Conservation (phyloP, 768 basidiomycete species). For the Hortiboletus flavorubellus region DNA sequence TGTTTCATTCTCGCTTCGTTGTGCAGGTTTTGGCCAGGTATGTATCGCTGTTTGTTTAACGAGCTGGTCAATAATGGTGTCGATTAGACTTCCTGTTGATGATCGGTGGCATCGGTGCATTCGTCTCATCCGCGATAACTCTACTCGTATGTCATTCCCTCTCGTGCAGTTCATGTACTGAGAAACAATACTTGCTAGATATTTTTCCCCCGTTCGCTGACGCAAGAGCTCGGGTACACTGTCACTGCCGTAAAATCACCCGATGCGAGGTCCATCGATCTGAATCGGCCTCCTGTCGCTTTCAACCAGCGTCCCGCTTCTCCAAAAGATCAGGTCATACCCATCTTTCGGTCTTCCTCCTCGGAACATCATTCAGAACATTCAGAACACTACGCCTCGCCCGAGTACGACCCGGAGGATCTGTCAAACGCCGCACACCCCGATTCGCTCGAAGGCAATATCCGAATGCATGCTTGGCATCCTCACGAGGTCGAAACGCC, state of each 20-base stretch:
- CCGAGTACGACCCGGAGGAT: constrained; percentile 41
- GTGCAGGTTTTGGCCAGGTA: constrained; percentile 60
- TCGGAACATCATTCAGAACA: constrained; percentile 19
- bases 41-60: constrained; percentile 11
- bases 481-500: constrained; percentile 9
- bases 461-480: constrained; percentile 26
- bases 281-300: constrained; percentile 9
- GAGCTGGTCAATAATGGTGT: neutral
- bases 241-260: constrained; percentile 32
- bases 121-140: constrained; percentile 78
- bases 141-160: constrained; percentile 52
- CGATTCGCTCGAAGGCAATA: constrained; percentile 22
- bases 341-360: constrained; percentile 20
- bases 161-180: neutral
- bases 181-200: constrained; percentile 39
- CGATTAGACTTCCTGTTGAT: constrained; percentile 63
- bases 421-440: constrained; percentile 8
- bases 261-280: constrained; percentile 21
- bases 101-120: constrained; percentile 69
- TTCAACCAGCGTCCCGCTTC: constrained; percentile 12
- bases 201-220: constrained; percentile 76
- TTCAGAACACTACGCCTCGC: constrained; percentile 32
- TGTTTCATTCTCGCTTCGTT: neutral
- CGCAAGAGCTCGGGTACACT: constrained; percentile 60
- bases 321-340: constrained; percentile 24